Base-by-base conservation (phyloP, 176 grass and related monocot species). In the Puya raimondii region DNA sequence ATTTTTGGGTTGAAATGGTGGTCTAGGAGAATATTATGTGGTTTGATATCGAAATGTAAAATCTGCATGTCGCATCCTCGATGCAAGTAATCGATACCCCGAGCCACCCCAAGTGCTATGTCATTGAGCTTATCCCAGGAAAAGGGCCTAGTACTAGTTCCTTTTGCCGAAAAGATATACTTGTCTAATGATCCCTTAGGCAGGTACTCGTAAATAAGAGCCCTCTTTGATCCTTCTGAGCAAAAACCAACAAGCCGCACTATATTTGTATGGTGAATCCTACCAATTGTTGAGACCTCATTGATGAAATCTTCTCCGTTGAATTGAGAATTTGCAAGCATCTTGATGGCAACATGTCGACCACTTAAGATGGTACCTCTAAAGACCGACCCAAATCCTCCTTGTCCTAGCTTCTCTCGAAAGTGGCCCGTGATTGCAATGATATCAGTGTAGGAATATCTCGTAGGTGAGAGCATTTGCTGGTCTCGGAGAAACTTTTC, bases 31-130 rank as follows among this genome's bases (percentile, higher is more conserved):
- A 53, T 70, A 48, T 16, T 70, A 5, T 70, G 68, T 10, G 68
- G 70, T 3, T 72, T 49, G 70, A 72, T 72, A 53, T 72, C 70
- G 22, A 72, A 72, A 27, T 72, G 70, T 23, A 72, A 2, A 57
- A 59, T 72, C 18, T 72, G 53, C 27, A 72, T 48, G 29, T 72
- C 27, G 11, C 52, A 72, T 23, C 52, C 70, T 5, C 53, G 2
- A 29, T 72, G 70, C 2, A 72, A 53, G 15, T 72, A 72, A 54
- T 72, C 10, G 6, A 72, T 72, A 25, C 52, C 70, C 1, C 52
- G 25, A 17, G 70, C 70, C 9, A 61, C 26, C 0, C 53, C 70
- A 9, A 72, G 27, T 23, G 70, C 70, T 12, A 72, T 58, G 0
- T 59, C 27, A 22, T 47, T 16, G 15, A 72, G 53, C 52, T 48